Evolutionary conservation across 2,329 filamentous ascomycete genomes (phyloP).

Genomic region (Parafenestella ontariensis): DNA sequence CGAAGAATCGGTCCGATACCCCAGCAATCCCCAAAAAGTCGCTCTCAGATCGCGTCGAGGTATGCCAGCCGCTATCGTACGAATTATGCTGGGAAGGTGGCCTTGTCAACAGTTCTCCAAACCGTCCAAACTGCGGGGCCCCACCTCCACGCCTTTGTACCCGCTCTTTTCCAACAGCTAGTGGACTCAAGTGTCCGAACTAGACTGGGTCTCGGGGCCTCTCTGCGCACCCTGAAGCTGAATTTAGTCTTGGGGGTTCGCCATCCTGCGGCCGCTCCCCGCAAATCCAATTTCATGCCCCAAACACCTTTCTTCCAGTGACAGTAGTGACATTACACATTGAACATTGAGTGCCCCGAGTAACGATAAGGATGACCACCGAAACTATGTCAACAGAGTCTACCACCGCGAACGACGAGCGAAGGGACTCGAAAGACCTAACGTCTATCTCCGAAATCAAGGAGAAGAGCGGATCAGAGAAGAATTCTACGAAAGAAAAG

Average conservation of each 20-base stretch:
- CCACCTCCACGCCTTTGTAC: slow-evolving; percentile 25
- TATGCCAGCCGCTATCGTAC: neutral
- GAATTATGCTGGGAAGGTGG: neutral
- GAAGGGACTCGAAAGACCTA: slow-evolving; percentile 19
- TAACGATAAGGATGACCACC: slow-evolving; percentile 13
- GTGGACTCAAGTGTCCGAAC: slow-evolving; percentile 17
- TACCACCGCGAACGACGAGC: slow-evolving; percentile 19
- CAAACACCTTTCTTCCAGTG: neutral
- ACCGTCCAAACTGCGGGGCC: slow-evolving; percentile 36
- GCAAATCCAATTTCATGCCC: slow-evolving; percentile 3
- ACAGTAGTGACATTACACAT: neutral
- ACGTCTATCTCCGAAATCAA: slow-evolving; percentile 18
- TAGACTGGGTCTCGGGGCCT: slow-evolving; percentile 18
- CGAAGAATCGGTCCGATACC: neutral
- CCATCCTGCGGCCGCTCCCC: slow-evolving; percentile 12
- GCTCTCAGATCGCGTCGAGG: neutral
- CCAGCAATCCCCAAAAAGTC: neutral
- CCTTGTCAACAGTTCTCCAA: slow-evolving; percentile 5
- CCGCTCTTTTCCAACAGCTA: slow-evolving; percentile 24
- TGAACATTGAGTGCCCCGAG: neutral
- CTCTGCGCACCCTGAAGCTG: slow-evolving; percentile 10
- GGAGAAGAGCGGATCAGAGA: slow-evolving; percentile 20
- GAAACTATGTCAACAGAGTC: slow-evolving; percentile 16
- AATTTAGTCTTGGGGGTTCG: slow-evolving; percentile 20
- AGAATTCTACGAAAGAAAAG: slow-evolving; percentile 24